Evolutionary conservation across 2,329 filamentous ascomycete species (phyloP).

Genomic region (Alternaria arbusti): DNA sequence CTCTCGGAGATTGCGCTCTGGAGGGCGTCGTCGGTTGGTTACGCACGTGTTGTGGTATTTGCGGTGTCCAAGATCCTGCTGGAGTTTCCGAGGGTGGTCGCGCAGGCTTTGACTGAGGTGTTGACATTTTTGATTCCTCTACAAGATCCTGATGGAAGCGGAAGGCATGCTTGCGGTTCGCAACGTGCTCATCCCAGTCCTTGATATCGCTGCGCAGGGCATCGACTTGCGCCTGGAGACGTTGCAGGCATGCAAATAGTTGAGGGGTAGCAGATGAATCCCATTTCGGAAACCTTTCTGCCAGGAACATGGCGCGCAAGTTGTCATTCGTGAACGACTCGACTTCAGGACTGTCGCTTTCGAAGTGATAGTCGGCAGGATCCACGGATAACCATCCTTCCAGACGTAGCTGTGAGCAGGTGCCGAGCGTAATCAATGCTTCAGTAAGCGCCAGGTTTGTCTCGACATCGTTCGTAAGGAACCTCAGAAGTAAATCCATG

Average conservation of each 20-base stretch:
- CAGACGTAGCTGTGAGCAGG: slow-evolving; percentile 82
- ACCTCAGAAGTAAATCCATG: slow-evolving; percentile 70
- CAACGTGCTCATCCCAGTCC: slow-evolving; percentile 56
- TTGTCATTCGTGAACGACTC: slow-evolving; percentile 37
- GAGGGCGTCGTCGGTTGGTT: slow-evolving; percentile 40
- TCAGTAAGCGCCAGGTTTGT: slow-evolving; percentile 90
- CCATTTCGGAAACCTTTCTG: slow-evolving; percentile 48
- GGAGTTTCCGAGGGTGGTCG: slow-evolving; percentile 36
- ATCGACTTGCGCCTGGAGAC: slow-evolving; percentile 52
- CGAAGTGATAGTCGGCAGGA: slow-evolving; percentile 57
- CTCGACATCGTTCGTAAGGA: slow-evolving; percentile 89
- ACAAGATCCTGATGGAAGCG: slow-evolving; percentile 54
- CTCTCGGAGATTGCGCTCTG: slow-evolving; percentile 45
- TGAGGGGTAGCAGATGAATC: slow-evolving; percentile 44
- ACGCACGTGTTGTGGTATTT: slow-evolving; percentile 45
- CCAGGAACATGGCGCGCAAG: slow-evolving; percentile 42
- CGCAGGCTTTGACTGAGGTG: slow-evolving; percentile 32
- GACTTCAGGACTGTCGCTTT: slow-evolving; percentile 28
- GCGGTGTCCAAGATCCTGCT: slow-evolving; percentile 43
- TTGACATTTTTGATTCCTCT: slow-evolving; percentile 45
- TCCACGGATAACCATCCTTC: slow-evolving; percentile 89
- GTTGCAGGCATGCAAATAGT: slow-evolving; percentile 52
- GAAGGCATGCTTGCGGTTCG: slow-evolving; percentile 58
- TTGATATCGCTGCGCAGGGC: slow-evolving; percentile 52
- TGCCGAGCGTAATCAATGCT: slow-evolving; percentile 78